These are phyloP conservation scores for Verticillium albo-atrum DNA, from an alignment of 2,329 filamentous ascomycete species.

Conservation along the genomic window DNA sequence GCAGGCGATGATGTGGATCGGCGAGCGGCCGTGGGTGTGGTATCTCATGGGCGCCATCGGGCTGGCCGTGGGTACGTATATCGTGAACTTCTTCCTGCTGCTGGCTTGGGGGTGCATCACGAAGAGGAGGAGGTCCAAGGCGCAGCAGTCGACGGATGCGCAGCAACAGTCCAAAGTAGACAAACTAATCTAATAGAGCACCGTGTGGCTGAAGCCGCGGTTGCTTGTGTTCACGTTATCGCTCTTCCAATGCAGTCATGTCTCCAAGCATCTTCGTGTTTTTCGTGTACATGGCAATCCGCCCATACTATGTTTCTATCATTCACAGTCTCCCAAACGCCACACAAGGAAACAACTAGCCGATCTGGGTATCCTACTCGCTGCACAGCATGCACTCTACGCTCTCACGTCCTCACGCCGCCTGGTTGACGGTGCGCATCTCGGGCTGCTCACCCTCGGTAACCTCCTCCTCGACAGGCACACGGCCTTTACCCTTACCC, in stretches of 20 bases:
- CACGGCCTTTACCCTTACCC: background rate
- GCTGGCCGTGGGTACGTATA: slow-evolving; percentile 11
- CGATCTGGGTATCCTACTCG: background rate
- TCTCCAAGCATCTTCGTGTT: too few species aligned
- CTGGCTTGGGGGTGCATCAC: background rate
- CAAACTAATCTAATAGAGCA: background rate
- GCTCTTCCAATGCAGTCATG: too few species aligned
- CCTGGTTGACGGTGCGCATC: background rate
- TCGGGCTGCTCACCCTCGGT: background rate
- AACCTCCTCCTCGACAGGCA: background rate
- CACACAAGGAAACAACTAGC: too few species aligned
- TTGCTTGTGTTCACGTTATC: background rate
- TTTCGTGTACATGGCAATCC: too few species aligned
- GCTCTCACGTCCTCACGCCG: background rate
- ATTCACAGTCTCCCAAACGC: background rate
- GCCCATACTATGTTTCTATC: too few species aligned
- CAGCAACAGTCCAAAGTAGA: background rate
- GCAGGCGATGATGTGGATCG: slow-evolving; percentile 43
- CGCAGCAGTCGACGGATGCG: background rate
- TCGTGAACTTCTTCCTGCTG: slow-evolving; percentile 12
- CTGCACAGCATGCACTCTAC: background rate
- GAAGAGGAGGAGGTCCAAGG: background rate
- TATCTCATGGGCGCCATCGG: slow-evolving; percentile 22
- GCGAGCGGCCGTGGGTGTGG: slow-evolving; percentile 27
- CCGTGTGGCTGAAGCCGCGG: background rate